Evolutionary conservation across 768 basidiomycete species (phyloP).

Genomic region (Lentinula boryana): DNA sequence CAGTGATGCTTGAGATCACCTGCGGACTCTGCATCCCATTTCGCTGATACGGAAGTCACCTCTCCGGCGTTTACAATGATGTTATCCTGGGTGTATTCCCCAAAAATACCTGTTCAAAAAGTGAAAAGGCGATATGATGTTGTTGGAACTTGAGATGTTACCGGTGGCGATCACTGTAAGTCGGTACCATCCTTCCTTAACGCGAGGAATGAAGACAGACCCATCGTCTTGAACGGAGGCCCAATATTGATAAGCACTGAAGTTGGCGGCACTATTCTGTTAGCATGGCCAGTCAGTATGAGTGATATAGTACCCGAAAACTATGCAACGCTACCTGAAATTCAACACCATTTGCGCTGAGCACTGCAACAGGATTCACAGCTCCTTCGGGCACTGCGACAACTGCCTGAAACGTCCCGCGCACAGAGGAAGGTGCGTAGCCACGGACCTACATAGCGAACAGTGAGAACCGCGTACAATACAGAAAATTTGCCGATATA

Average conservation of each 20-base stretch:
- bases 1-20: slow-evolving; percentile 1
- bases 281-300: background rate
- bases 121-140: background rate
- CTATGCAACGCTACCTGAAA: slow-evolving; percentile 5
- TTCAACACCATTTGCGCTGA: slow-evolving; percentile 17
- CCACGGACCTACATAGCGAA: slow-evolving; percentile 10
- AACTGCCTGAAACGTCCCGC: slow-evolving; percentile 14
- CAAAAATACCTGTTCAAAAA: slow-evolving; percentile 16
- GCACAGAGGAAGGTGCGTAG: slow-evolving; percentile 13
- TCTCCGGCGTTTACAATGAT: slow-evolving; percentile 12
- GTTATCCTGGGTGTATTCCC: slow-evolving; percentile 18
- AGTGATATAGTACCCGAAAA: background rate
- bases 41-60: slow-evolving; percentile 9
- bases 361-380: slow-evolving; percentile 12
- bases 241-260: slow-evolving; percentile 21
- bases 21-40: slow-evolving; percentile 17
- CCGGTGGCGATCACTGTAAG: slow-evolving; percentile 17
- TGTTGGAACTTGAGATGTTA: background rate
- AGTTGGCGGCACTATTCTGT: slow-evolving; percentile 17
- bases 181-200: slow-evolving; percentile 21
- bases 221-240: slow-evolving; percentile 10
- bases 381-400: slow-evolving; percentile 14
- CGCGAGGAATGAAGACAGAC: slow-evolving; percentile 12
- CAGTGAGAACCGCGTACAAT: background rate
- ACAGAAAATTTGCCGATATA: too few relatives aligned